Base-by-base conservation (phyloP, 139 green algal genomes). In the Coelastrella sp. region DNA sequence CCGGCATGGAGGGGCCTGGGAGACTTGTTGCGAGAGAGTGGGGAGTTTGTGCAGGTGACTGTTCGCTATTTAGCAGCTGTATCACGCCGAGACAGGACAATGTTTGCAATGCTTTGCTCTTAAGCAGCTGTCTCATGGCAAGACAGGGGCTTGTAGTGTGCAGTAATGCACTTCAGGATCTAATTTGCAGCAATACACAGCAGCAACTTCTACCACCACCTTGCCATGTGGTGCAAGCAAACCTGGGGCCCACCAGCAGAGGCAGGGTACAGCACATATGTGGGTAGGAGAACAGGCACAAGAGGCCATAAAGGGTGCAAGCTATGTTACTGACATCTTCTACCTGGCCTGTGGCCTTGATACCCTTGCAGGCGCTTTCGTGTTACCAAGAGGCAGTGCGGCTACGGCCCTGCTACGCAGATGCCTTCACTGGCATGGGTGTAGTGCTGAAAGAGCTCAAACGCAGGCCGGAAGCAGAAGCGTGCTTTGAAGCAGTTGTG, bases 1-100 rank as follows among this genome's bases (percentile, higher is more conserved):
- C 92, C 94, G 17, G 96, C 96, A n/a, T 98, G 95, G 95, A 82
- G 93, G 17, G 96, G 97, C 56, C 92, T 98, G 25, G 96, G 93
- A 0, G 96, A 97, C 90, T 73, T 95, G 66, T 92, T 92, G 27
- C 78, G 94, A 6, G 96, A 97, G 91, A 78, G 68, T 4, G 93
- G 92, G 7, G 92, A 97, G 35, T 88, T 93, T 61, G 65, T 76
- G 6, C 82, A 94, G 61, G 86, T 80, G 60, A 7, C n/a, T 3
- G n/a, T 80, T 1, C 3, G 15, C 17, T 49, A 5, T 49, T 49
- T 3, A 49, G 35, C 35, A 49, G 35, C 35, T 49, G 35, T 49
- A 1, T 49, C 3, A 49, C 35, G 35, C 1, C 35, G 3, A 49
- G 35, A 49, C 35, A 49, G 35, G 35, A 49, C 35, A 49, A 49